A percentile compares a stretch with the other conserved stretches of the same genome.
Conservation (phyloP, 257 asterid genomes). For the Phtheirospermum japonicum region DNA sequence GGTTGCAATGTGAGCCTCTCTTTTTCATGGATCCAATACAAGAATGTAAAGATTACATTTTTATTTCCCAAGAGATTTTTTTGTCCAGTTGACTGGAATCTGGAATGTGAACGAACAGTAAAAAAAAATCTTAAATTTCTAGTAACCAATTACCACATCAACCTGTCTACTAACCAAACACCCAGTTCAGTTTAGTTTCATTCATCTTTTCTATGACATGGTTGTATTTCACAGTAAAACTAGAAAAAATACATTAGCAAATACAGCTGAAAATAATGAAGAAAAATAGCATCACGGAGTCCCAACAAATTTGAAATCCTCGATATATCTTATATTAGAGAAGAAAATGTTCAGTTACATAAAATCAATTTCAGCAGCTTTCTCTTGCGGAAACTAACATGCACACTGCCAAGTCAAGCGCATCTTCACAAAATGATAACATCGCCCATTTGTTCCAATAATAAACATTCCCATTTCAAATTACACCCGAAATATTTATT, state of each 20-base stretch:
- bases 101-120: too few relatives aligned
- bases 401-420: conserved; percentile 5
- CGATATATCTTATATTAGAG: neutral
- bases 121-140: too few relatives aligned
- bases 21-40: too few relatives aligned
- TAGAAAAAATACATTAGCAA: neutral
- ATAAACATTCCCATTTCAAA: neutral
- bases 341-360: neutral
- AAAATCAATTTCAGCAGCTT: neutral
- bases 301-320: neutral
- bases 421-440: conserved; percentile 8
- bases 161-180: neutral
- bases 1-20: too few relatives aligned
- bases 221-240: neutral
- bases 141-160: too few relatives aligned
- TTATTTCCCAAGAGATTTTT: too few relatives aligned
- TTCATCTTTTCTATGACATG: neutral
- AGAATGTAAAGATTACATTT: too few relatives aligned
- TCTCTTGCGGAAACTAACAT: conserved; percentile 1
- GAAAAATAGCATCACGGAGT: too few relatives aligned
- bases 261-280: neutral
- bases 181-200: neutral
- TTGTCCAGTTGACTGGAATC: too few relatives aligned
- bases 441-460: neutral
- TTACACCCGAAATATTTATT: neutral